Base-by-base conservation (phyloP, 1,284 basidiomycete species). In the Microbotryum silenes-acaulis region DNA sequence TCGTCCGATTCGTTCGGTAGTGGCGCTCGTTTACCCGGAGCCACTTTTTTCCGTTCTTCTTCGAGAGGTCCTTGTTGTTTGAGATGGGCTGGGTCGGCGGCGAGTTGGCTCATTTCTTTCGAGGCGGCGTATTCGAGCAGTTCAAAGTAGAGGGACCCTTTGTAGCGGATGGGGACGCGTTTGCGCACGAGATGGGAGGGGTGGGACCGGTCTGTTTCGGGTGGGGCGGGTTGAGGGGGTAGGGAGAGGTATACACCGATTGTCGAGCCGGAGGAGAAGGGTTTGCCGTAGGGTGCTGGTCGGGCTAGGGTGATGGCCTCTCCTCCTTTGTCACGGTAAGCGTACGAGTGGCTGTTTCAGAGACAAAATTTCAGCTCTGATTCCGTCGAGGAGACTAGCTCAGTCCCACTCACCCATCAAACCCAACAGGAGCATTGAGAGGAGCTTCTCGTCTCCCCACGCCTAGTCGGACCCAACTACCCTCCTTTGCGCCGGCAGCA, bases 101-200 rank as follows among this genome's bases (percentile, higher is more conserved):
- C 78, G 25, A 81, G 72, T 47, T 74, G 80, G 29, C 84, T 81
- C 96, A 99, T 98, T 78, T 98, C 96, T 74, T 93, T 94, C n/a
- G 82, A 84, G 61, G 85, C 83, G 2, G 85, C 78, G 74, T 97
- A 97, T 75, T 98, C 94, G 68, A 91, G 81, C 66, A 85, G 86
- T 76, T 99, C 96, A 74, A 97, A 97, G 74, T 96, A 94, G 65
- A 91, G 85, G 75, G 94, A 91, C n/a, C 89, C 89, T 75, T 93
- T 93, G 78, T 91, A 91, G 61, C 90, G 87, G 73, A 99, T 94
- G 2, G 93, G 84, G 59, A 93, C 87, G 56, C 92, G 86, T 74
- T 90, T 88, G 57, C 92, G 84, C 69, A 85, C 83, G 63, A 93
- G 77, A 68, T 85, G 84, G 1, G 86, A 86, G 7, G 78, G 78